These are phyloP conservation scores for Aspergillus sp. DNA, from an alignment of 2,329 filamentous ascomycete species.

Conservation along the genomic window DNA sequence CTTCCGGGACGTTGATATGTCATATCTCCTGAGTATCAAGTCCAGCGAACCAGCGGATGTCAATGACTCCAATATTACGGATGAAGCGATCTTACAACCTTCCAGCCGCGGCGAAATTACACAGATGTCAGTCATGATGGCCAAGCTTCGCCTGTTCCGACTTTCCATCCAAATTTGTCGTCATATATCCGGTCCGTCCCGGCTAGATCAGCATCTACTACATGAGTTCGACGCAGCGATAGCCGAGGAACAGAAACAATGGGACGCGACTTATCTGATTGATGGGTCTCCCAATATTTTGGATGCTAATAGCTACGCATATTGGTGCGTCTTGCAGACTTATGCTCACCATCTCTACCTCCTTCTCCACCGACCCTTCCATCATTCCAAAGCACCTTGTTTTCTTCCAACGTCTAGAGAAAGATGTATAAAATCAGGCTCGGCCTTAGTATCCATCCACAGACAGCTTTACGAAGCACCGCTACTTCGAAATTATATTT, in stretches of 20 bases:
- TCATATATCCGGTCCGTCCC: not conserved
- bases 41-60: not conserved
- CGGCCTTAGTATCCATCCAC: not conserved
- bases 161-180: not conserved
- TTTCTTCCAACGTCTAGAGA: not conserved
- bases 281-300: not conserved
- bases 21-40: not conserved
- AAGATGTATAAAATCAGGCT: not conserved
- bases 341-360: not conserved
- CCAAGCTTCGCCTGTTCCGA: not conserved
- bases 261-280: not conserved
- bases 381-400: not conserved
- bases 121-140: not conserved
- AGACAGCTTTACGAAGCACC: not conserved
- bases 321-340: not conserved
- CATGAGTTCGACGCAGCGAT: not conserved
- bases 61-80: not conserved
- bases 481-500: not conserved
- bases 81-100: not conserved
- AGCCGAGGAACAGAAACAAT: not conserved
- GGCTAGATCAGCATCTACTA: not conserved
- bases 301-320: not conserved
- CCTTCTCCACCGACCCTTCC: not conserved
- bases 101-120: not conserved
- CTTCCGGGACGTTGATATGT: not conserved